Evolutionary conservation across 2,329 filamentous ascomycete species (phyloP), one percentile per base, ranked within the genome.

Genomic region (Davidsoniella australis): DNA sequence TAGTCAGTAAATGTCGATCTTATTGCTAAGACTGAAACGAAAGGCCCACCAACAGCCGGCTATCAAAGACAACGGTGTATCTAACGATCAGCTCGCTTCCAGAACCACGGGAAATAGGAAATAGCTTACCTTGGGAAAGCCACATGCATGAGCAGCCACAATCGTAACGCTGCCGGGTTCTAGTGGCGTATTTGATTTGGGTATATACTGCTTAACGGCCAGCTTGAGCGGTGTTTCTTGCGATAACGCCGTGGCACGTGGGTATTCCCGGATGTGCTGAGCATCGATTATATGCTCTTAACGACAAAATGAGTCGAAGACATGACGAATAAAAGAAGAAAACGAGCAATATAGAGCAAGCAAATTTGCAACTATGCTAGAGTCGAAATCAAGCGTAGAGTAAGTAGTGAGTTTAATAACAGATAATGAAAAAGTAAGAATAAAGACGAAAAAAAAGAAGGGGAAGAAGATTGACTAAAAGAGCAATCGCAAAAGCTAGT

Each of bases 111-210:
- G 18, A 7, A 29, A 18, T 2, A 33, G 8, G 8, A 12, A 33
- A 26, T 17, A 16, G 5, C 38, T 18, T 40, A 84, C 84, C 72
- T 95, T 96, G 9, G 85, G 83, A 56, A 95, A 94, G 9, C 82
- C 89, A 66, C 95, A 95, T 45, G 86, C 89, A 65, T 95, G 88
- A 4, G 82, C 81, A 9, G 75, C 86, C 49, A 96, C 78, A 52
- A 96, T 79, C 17, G 86, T 95, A 7, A 95, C 68, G 62, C 91
- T 85, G 33, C 85, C 84, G 1, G 77, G 74, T 54, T 76, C 70
- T 0, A 85, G 82, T 20, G 67, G 63, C 0, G 68, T 71, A 57
- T 88, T 87, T 59, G 80, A 73, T 49, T 76, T 68, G 1, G 88
- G 88, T 0, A 75, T 82, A 61, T 96, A 96, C 61, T 95, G 85